phyloP scores from a whole-genome alignment of 2,329 filamentous ascomycete species.

The Colletotrichum neosansevieriae region DNA sequence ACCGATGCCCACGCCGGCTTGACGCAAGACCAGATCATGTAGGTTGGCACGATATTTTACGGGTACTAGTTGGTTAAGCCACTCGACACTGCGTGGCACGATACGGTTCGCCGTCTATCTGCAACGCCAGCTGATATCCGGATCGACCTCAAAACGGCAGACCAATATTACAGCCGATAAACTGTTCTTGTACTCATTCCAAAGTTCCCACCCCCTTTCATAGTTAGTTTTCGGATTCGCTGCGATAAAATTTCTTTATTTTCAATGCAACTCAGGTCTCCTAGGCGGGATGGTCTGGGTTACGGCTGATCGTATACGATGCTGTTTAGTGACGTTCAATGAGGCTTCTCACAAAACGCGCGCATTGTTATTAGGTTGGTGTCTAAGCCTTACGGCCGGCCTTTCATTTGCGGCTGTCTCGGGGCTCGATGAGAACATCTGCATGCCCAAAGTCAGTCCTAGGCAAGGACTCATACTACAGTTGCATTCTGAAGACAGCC shows the following conservation, averaged over 20 bases:
- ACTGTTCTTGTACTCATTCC: slow-evolving; percentile 14
- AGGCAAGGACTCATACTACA: neutral
- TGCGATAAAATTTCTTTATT: slow-evolving; percentile 9
- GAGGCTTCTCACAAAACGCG: slow-evolving; percentile 10
- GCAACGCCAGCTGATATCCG: neutral
- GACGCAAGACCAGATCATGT: slow-evolving; percentile 99
- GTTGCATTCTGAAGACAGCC: neutral
- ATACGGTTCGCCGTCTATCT: neutral
- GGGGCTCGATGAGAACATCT: slow-evolving; percentile 2
- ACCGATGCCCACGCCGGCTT: slow-evolving; percentile 79
- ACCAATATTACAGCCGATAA: slow-evolving; percentile 1
- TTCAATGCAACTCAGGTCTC: slow-evolving; percentile 8
- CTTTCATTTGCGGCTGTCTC: neutral
- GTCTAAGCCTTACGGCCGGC: too few species aligned
- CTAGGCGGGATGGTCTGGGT: neutral
- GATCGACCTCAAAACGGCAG: neutral
- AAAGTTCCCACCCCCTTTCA: neutral
- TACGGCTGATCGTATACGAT: neutral
- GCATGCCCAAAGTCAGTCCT: slow-evolving; percentile 22
- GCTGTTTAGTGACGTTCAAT: neutral
- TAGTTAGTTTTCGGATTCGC: slow-evolving; percentile 7
- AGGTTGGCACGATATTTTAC: slow-evolving; percentile 39
- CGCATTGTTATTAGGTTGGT: slow-evolving; percentile 2
- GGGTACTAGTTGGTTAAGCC: too few species aligned
- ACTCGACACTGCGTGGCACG: neutral